Conservation (phyloP, 441 rosid genomes). For the Rhodomyrtus psidioides region DNA sequence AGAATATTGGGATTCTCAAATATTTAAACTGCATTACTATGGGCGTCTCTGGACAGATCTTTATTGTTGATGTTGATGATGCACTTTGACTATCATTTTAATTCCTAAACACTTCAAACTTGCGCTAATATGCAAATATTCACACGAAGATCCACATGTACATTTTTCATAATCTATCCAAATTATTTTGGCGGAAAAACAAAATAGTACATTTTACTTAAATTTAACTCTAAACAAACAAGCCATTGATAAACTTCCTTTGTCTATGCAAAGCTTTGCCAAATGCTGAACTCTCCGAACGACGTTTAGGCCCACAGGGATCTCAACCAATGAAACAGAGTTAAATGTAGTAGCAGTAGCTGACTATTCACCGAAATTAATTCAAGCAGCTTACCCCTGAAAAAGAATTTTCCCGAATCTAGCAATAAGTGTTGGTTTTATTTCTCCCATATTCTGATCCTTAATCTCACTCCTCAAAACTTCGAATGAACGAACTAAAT, state of each 20-base stretch:
- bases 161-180: background rate
- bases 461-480: background rate
- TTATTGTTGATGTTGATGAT: no score
- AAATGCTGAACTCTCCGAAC: background rate
- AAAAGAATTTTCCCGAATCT: background rate
- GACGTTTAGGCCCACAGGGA: slow-evolving; percentile 1
- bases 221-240: background rate
- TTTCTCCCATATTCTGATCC: background rate
- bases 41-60: background rate
- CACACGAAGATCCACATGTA: background rate
- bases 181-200: background rate
- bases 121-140: background rate
- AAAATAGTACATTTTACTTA: background rate
- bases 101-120: background rate
- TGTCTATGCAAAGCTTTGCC: background rate
- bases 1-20: no score
- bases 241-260: background rate
- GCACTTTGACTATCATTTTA: background rate
- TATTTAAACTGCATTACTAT: background rate
- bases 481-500: background rate
- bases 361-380: background rate
- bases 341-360: background rate
- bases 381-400: background rate
- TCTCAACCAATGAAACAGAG: background rate
- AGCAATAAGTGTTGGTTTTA: background rate